Percentiles rank a stretch among this genome's conserved stretches.
Conservation (phyloP, 2,329 filamentous ascomycete species). For the Myriosclerotinia scirpicola region DNA sequence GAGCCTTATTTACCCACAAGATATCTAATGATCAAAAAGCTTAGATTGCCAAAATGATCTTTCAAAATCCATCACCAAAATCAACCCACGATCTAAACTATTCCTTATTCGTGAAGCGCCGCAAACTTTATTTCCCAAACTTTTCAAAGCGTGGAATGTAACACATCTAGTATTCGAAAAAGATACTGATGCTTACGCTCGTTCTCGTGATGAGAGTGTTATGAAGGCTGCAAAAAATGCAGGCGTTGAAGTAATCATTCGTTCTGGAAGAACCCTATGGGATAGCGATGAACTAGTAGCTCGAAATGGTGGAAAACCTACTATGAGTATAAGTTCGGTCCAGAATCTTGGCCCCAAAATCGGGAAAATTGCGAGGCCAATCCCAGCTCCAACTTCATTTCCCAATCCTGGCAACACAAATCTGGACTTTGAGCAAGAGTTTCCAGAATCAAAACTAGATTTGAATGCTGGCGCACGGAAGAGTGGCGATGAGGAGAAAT, state of each 20-base stretch:
- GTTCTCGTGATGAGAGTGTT: constrained; percentile 61
- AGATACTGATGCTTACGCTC: constrained; percentile 72
- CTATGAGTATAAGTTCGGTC: constrained; percentile 71
- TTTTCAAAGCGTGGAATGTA: constrained; percentile 71
- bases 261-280: constrained; percentile 67
- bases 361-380: constrained; percentile 60
- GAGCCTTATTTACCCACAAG: not conserved
- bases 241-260: constrained; percentile 66
- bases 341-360: constrained; percentile 62
- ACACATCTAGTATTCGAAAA: constrained; percentile 78
- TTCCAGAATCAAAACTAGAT: constrained; percentile 54
- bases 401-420: constrained; percentile 66
- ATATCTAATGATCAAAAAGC: constrained; percentile 41
- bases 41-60: constrained; percentile 73
- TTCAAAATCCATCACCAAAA: constrained; percentile 62
- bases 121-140: constrained; percentile 67
- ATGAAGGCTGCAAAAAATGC: constrained; percentile 59
- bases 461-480: constrained; percentile 59
- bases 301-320: constrained; percentile 66
- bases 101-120: constrained; percentile 72
- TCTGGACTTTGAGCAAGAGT: constrained; percentile 57
- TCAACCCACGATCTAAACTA: constrained; percentile 71
- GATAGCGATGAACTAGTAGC: constrained; percentile 69
- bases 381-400: constrained; percentile 57
- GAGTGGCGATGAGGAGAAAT: constrained; percentile 48